A percentile compares a stretch with the other conserved stretches of the same genome.
Conservation (phyloP, 1,284 basidiomycete species). For the Mycosarcoma maydis region DNA sequence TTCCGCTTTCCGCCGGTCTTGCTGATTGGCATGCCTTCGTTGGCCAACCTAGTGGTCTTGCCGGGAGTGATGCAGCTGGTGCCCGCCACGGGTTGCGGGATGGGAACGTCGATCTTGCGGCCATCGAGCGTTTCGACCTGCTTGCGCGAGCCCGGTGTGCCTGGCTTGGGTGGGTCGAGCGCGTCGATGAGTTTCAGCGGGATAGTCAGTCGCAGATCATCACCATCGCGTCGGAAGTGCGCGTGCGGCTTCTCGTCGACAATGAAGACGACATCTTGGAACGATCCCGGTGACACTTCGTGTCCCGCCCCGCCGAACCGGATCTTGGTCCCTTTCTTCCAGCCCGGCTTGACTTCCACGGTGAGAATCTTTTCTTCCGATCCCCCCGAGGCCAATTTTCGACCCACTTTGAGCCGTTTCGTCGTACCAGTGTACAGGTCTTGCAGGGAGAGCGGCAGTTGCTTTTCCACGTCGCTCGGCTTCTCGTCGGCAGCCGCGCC, state of each 20-base stretch:
- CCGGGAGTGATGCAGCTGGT: conserved; percentile 53
- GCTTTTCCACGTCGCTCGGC: conserved; percentile 78
- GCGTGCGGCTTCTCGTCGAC: conserved; percentile 64
- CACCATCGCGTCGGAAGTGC: conserved; percentile 59
- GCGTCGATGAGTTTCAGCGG: conserved; percentile 60
- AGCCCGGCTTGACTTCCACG: conserved; percentile 65
- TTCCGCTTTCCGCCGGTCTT: conserved; percentile 59
- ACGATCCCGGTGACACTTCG: conserved; percentile 56
- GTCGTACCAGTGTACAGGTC: conserved; percentile 89
- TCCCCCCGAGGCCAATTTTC: conserved; percentile 76
- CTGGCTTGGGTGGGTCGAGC: conserved; percentile 60
- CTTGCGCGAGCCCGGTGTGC: conserved; percentile 43
- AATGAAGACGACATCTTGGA: conserved; percentile 66
- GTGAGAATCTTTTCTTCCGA: conserved; percentile 86
- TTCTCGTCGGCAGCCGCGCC: conserved; percentile 18
- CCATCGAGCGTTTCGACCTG: conserved; percentile 59
- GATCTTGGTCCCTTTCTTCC: conserved; percentile 67
- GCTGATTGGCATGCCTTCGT: conserved; percentile 65
- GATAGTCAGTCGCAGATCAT: conserved; percentile 56
- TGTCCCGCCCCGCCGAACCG: conserved; percentile 63
- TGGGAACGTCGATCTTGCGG: conserved; percentile 55
- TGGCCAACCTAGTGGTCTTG: conserved; percentile 60
- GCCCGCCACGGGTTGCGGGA: conserved; percentile 50
- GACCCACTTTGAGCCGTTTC: conserved; percentile 88
- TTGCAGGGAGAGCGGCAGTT: conserved; percentile 85